Conservation (phyloP, 208 protist species). For the Phytomonas sp. region DNA sequence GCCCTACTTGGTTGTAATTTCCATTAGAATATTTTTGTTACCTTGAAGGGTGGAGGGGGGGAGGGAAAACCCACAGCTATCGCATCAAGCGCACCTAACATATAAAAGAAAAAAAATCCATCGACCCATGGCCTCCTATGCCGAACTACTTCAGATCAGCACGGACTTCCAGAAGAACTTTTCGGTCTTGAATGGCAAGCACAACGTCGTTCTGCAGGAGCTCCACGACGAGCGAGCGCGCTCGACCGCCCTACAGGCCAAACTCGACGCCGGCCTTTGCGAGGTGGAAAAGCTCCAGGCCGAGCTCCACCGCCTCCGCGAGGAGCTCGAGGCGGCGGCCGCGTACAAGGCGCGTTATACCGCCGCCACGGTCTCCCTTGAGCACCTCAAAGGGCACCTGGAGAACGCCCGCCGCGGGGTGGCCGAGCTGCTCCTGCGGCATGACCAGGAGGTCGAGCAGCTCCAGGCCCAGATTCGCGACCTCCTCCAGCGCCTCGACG, state of each 20-base stretch:
- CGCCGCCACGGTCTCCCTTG: constrained; percentile 28
- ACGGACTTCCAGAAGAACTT: constrained; percentile 83
- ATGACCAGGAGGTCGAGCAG: constrained; percentile 62
- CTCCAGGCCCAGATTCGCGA: constrained; percentile 61
- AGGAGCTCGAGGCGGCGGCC: constrained; percentile 31
- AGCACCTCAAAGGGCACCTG: constrained; percentile 53
- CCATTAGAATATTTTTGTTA: not conserved
- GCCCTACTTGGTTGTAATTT: not conserved
- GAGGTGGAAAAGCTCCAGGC: constrained; percentile 38
- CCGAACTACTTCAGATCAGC: constrained; percentile 66
- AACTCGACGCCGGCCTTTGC: constrained; percentile 21
- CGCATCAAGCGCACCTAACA: not conserved
- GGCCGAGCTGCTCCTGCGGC: constrained; percentile 40
- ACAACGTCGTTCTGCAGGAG: constrained; percentile 41
- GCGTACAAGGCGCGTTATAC: constrained; percentile 41
- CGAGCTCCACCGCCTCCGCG: constrained; percentile 24
- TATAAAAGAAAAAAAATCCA: not conserved
- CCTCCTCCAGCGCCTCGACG: constrained; percentile 48
- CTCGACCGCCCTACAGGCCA: constrained; percentile 27
- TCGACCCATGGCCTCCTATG: constrained; percentile 50
- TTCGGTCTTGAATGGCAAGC: constrained; percentile 54
- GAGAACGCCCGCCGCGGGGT: constrained; percentile 34
- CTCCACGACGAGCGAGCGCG: constrained; percentile 24
- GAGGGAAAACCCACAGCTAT: not conserved
- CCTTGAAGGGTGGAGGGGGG: not conserved